A percentile compares a stretch with the other conserved stretches of the same genome.
Evolutionary conservation across 495 filamentous ascomycete genomes (phyloP).

Genomic region (Bathelium albidoporum): DNA sequence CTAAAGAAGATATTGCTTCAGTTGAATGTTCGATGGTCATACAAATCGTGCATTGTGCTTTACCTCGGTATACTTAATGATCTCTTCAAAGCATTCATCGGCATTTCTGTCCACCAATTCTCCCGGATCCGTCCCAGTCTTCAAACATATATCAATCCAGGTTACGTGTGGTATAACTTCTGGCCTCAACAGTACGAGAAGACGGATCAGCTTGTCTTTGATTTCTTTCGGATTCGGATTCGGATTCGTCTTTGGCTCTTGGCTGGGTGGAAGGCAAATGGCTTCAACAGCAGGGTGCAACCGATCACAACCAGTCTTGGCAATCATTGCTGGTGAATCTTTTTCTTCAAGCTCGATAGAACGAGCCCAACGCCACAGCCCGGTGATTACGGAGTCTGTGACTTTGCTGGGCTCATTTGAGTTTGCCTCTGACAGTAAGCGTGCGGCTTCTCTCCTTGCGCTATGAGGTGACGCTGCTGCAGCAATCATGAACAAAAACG

Average conservation of each 20-base stretch:
- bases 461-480: constrained; percentile 45
- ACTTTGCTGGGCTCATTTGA: constrained; percentile 42
- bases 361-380: constrained; percentile 75
- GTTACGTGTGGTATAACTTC: constrained; percentile 64
- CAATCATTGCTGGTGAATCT: constrained; percentile 58
- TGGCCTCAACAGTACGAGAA: constrained; percentile 68
- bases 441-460: constrained; percentile 48
- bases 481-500: constrained; percentile 67
- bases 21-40: neutral
- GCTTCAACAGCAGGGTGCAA: constrained; percentile 57
- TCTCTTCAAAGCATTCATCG: constrained; percentile 41
- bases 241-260: neutral
- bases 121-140: constrained; percentile 71
- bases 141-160: constrained; percentile 84
- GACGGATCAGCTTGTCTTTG: constrained; percentile 49
- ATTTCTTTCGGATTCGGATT: constrained; percentile 39
- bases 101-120: constrained; percentile 48
- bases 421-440: constrained; percentile 51
- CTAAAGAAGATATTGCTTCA: constrained; percentile 5
- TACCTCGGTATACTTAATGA: constrained; percentile 42
- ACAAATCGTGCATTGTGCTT: constrained; percentile 27
- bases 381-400: constrained; percentile 50
- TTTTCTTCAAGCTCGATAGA: constrained; percentile 56
- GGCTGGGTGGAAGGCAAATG: constrained; percentile 47
- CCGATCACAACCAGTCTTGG: constrained; percentile 53